These are phyloP conservation scores for Aspergillus eucalypticola DNA, from an alignment of 2,329 filamentous ascomycete genomes.

Conservation along the genomic window DNA sequence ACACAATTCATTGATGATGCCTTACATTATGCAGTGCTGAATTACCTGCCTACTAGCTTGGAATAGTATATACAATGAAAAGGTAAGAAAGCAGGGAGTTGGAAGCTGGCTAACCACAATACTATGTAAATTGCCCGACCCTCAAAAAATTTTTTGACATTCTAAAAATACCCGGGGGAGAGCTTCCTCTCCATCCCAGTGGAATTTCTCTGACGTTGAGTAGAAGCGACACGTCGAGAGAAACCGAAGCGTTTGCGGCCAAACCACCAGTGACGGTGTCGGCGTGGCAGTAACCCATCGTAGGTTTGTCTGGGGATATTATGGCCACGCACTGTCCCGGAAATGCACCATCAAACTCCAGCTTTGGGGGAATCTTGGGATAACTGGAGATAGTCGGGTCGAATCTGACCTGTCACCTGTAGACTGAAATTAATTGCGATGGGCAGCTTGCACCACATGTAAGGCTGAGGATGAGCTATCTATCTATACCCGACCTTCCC, in stretches of 20 bases:
- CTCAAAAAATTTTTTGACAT: background rate
- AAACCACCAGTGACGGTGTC: conserved; percentile 6
- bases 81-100: no score
- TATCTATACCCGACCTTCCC: no score
- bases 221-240: conserved; percentile 17
- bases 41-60: background rate
- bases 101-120: no score
- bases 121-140: no score
- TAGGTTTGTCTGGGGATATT: background rate
- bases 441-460: background rate
- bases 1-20: background rate
- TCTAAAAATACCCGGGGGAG: background rate
- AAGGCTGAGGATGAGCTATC: background rate
- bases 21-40: background rate
- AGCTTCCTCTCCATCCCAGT: background rate
- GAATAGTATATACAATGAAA: no score
- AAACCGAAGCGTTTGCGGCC: conserved; percentile 17
- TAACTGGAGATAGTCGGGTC: background rate
- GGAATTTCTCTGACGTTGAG: background rate
- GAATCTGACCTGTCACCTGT: background rate
- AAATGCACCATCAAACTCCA: background rate
- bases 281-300: conserved; percentile 9
- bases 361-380: background rate
- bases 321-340: conserved; percentile 11
- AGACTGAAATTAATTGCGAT: background rate